phyloP scores from a whole-genome alignment of 129 eudicot species.

The Escallonia herrerae region DNA sequence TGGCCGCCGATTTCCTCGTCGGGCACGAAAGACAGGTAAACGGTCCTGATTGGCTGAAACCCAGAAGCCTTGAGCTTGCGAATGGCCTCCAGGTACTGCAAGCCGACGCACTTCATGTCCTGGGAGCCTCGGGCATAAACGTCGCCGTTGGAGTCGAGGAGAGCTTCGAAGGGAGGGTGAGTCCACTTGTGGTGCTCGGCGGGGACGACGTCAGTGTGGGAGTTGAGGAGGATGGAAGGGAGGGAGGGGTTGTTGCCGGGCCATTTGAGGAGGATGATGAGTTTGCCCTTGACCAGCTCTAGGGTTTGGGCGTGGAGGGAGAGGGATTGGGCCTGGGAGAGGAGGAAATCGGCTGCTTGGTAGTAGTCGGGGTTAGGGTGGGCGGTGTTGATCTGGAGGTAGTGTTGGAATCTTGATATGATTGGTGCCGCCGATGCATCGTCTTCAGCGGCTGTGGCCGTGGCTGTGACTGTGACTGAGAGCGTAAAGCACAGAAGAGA shows the following conservation, averaged over 20 bases:
- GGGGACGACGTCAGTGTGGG: conserved; percentile 94
- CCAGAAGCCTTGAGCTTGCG: conserved; percentile 52
- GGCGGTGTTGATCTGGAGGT: conserved; percentile 72
- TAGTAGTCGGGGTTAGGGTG: conserved; percentile 77
- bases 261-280: conserved; percentile 77
- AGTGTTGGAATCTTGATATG: conserved; percentile 72
- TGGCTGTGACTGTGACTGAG: no score
- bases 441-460: conserved; percentile 4
- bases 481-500: background rate
- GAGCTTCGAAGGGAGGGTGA: conserved; percentile 61
- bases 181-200: conserved; percentile 68
- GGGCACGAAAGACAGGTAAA: conserved; percentile 75
- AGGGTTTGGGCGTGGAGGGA: conserved; percentile 56
- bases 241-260: conserved; percentile 50
- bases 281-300: conserved; percentile 60
- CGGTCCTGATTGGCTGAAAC: conserved; percentile 53
- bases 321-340: conserved; percentile 67
- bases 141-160: conserved; percentile 27
- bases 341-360: conserved; percentile 59
- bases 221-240: conserved; percentile 72
- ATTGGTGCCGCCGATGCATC: conserved; percentile 23
- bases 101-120: conserved; percentile 96
- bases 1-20: conserved; percentile 97
- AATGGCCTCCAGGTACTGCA: conserved; percentile 91
- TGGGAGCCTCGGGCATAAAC: conserved; percentile 90